Percentiles rank a stretch among this genome's conserved stretches.
phyloP scores from a whole-genome alignment of 192 early-diverging fungal species.

The Podila clonocystis region DNA sequence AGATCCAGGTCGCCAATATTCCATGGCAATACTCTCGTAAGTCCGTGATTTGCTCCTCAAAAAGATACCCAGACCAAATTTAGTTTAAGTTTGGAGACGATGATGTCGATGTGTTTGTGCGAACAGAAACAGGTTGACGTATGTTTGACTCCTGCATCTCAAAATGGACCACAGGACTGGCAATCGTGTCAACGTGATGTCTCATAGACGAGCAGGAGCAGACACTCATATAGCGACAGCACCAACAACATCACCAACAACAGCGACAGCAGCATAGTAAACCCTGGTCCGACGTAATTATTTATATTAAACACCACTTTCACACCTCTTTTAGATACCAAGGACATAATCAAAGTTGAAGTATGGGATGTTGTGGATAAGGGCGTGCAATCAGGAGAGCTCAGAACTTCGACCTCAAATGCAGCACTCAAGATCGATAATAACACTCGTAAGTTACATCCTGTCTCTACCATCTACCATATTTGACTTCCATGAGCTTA shows the following conservation, averaged over 20 bases:
- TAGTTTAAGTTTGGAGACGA: not conserved
- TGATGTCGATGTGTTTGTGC: not conserved
- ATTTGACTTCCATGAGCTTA: not conserved
- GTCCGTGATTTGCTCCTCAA: not conserved
- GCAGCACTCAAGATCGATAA: constrained; percentile 48
- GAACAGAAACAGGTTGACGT: not conserved
- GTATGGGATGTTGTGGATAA: constrained; percentile 72
- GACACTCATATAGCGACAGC: no score
- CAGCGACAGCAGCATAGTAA: no score
- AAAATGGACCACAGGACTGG: no score
- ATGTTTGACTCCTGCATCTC: no score
- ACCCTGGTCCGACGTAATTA: no score
- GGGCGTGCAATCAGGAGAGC: constrained; percentile 41
- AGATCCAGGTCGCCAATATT: constrained; percentile 70
- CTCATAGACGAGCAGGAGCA: no score
- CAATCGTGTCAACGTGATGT: no score
- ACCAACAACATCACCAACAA: no score
- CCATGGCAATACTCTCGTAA: constrained; percentile 67
- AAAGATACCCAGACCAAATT: not conserved
- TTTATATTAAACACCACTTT: not conserved
- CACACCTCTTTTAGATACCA: constrained; percentile 40
- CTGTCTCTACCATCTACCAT: not conserved
- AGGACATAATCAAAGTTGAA: constrained; percentile 70
- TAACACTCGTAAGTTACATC: constrained; percentile 26
- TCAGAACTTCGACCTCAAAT: constrained; percentile 8